phyloP scores from a whole-genome alignment of 108 stramenopile genomes.

The Cafeteria roenbergensis region DNA sequence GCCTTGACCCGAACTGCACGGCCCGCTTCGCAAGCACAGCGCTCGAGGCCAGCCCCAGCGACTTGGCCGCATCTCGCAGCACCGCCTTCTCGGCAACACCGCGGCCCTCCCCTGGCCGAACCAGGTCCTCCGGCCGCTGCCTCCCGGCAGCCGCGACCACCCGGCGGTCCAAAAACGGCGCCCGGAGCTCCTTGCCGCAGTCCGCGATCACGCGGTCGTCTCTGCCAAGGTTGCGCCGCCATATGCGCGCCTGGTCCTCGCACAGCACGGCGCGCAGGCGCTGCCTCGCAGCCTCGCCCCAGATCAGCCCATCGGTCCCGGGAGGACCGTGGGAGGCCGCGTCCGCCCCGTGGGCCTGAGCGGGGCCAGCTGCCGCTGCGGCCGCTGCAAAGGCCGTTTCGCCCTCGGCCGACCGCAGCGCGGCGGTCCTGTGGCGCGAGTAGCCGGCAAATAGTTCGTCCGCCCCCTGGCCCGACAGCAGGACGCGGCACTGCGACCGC shows the following conservation, averaged over 20 bases:
- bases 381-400: no score
- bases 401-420: constrained; percentile 53
- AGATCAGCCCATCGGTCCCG: background rate
- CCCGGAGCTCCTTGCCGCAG: constrained; percentile 73
- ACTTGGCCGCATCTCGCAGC: constrained; percentile 49
- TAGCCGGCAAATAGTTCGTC: constrained; percentile 93
- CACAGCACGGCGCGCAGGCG: constrained; percentile 57
- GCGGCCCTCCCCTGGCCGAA: constrained; percentile 49
- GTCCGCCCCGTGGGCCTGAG: no score
- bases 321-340: no score
- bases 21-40: constrained; percentile 68
- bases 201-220: constrained; percentile 81
- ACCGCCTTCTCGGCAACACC: constrained; percentile 74
- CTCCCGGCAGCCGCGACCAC: constrained; percentile 48
- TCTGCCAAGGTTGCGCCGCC: constrained; percentile 83
- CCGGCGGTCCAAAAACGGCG: constrained; percentile 79
- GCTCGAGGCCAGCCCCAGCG: constrained; percentile 24
- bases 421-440: constrained; percentile 80
- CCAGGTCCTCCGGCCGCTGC: constrained; percentile 39
- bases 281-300: constrained; percentile 58
- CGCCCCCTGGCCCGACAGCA: constrained; percentile 80
- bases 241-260: constrained; percentile 68
- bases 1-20: constrained; percentile 82
- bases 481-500: constrained; percentile 32
- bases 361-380: no score